phyloP scores from a whole-genome alignment of 106 monocot species.

The Dendrobium huoshanense region DNA sequence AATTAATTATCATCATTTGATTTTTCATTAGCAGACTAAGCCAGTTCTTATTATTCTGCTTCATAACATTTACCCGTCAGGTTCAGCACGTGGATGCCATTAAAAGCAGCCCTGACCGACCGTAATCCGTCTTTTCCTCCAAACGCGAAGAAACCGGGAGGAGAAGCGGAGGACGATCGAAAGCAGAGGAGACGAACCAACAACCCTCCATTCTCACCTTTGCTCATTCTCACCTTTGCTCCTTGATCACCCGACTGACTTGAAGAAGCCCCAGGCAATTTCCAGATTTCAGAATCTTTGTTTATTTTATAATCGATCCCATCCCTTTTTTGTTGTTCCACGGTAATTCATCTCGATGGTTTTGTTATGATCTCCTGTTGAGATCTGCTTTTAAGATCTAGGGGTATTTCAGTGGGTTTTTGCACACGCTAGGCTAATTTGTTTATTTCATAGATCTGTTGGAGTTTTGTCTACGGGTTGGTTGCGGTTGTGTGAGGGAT shows the following conservation, averaged over 20 bases:
- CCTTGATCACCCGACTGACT: neutral
- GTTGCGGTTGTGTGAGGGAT: neutral
- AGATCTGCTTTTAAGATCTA: conserved; percentile 2
- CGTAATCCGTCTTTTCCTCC: neutral
- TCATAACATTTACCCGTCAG: too few species aligned
- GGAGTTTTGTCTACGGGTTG: neutral
- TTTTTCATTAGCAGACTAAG: too few species aligned
- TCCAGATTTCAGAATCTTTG: neutral
- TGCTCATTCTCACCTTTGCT: neutral
- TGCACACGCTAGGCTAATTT: neutral
- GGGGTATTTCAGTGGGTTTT: neutral
- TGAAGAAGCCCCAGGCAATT: neutral
- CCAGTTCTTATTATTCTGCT: too few species aligned
- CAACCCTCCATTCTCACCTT: neutral
- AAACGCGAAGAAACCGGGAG: neutral
- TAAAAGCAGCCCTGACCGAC: neutral
- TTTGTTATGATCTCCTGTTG: neutral
- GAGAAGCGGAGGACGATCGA: neutral
- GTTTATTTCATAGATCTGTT: neutral
- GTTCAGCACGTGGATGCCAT: too few species aligned
- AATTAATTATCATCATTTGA: too few species aligned
- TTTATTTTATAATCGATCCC: neutral
- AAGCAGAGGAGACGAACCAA: neutral
- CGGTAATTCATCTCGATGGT: neutral
- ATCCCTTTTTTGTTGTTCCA: neutral